These are phyloP conservation scores for Vaccinium myrtillus DNA, from an alignment of 148 eudicot species.

Conservation along the genomic window DNA sequence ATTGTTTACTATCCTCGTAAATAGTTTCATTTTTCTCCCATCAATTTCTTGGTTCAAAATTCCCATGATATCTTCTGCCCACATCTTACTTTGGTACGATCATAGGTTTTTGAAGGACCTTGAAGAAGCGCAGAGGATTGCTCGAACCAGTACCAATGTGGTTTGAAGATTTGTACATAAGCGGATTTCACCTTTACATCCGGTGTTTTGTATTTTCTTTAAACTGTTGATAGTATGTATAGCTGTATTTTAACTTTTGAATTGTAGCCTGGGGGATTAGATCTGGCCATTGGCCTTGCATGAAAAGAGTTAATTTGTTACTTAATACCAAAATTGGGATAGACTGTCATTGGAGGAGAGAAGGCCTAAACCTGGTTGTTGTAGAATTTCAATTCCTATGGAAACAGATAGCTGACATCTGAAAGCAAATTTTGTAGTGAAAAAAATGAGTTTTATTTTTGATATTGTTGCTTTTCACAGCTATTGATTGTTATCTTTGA, in stretches of 20 bases:
- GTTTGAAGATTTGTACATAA: slow-evolving; percentile 5
- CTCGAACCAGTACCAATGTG: slow-evolving; percentile 49
- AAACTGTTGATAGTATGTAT: not conserved
- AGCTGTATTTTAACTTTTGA: not conserved
- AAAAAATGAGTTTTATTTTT: not conserved
- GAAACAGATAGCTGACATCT: not conserved
- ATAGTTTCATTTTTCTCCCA: not conserved
- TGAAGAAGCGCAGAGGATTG: slow-evolving; percentile 79
- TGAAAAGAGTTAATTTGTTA: not conserved
- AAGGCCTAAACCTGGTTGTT: not conserved
- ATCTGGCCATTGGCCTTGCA: not conserved
- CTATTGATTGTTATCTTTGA: too few species aligned
- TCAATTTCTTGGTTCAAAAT: not conserved
- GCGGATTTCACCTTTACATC: not conserved
- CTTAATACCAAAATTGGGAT: not conserved
- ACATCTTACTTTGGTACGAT: slow-evolving; percentile 6
- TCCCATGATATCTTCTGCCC: not conserved
- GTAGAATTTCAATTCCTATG: not conserved
- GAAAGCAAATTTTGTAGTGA: slow-evolving; percentile 3
- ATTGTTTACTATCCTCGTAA: not conserved
- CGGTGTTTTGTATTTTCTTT: not conserved
- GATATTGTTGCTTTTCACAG: too few species aligned
- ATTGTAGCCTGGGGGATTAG: not conserved
- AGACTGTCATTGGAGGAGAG: not conserved
- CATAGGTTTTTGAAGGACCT: slow-evolving; percentile 87